phyloP scores from a whole-genome alignment of 371 early-diverging fungal genomes.

The Gilbertella persicaria region DNA sequence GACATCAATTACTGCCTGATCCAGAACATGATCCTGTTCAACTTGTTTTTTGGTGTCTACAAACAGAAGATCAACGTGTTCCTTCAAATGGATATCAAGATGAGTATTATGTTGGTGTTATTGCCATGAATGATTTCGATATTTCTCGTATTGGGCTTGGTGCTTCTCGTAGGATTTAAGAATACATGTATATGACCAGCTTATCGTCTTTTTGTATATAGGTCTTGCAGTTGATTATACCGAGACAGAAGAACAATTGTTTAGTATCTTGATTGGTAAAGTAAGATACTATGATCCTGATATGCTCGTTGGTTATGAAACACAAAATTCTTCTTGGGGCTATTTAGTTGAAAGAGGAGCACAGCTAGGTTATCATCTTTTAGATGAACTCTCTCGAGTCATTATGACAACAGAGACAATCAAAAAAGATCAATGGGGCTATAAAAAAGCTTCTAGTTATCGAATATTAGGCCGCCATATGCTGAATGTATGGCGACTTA shows the following conservation, averaged over 20 bases:
- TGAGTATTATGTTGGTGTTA: constrained; percentile 40
- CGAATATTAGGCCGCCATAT: constrained; percentile 77
- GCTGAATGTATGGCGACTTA: constrained; percentile 86
- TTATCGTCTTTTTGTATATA: constrained; percentile 4
- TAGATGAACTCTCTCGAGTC: constrained; percentile 52
- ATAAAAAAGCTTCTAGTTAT: constrained; percentile 62
- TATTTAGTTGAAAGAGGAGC: constrained; percentile 74
- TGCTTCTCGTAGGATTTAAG: constrained; percentile 12
- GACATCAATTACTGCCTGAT: constrained; percentile 58
- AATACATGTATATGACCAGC: background rate
- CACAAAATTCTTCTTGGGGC: constrained; percentile 86
- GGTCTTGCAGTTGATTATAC: constrained; percentile 38
- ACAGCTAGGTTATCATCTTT: constrained; percentile 49
- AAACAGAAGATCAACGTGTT: constrained; percentile 38
- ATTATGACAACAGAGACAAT: constrained; percentile 6
- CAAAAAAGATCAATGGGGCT: constrained; percentile 56
- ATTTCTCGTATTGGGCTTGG: constrained; percentile 38
- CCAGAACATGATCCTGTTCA: constrained; percentile 55
- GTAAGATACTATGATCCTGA: constrained; percentile 80
- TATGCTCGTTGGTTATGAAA: constrained; percentile 83
- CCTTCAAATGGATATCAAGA: constrained; percentile 45
- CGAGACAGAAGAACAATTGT: constrained; percentile 53
- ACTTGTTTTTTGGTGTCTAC: constrained; percentile 63
- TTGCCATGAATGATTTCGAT: constrained; percentile 31
- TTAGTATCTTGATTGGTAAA: constrained; percentile 49